Conservation (phyloP, 495 filamentous ascomycete genomes). For the Aspergillus affinis region DNA sequence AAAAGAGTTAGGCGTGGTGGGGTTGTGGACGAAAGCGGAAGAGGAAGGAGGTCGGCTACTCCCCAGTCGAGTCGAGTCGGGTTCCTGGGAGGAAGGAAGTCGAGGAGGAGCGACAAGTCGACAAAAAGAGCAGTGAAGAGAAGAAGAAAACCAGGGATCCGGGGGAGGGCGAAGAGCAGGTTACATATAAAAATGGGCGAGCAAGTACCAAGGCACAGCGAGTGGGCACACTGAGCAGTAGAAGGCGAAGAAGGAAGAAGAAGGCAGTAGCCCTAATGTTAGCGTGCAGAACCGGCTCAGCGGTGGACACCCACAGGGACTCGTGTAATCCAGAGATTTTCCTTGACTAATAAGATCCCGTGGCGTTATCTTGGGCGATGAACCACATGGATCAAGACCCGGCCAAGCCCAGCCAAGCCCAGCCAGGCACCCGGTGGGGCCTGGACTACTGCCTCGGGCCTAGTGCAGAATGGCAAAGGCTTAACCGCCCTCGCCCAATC, state of each 20-base stretch:
- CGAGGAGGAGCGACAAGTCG: background rate
- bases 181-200: background rate
- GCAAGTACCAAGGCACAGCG: no score
- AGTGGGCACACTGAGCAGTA: background rate
- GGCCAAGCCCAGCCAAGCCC: background rate
- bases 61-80: background rate
- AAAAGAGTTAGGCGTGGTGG: background rate
- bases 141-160: background rate
- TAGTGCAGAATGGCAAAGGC: background rate
- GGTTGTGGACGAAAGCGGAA: background rate
- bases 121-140: background rate
- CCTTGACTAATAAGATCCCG: slow-evolving; percentile 7
- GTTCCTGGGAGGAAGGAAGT: slow-evolving; percentile 2
- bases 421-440: background rate
- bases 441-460: background rate
- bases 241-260: background rate
- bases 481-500: background rate
- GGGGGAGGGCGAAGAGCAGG: background rate
- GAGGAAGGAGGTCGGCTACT: slow-evolving; percentile 1
- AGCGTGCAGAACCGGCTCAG: background rate
- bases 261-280: background rate
- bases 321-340: background rate
- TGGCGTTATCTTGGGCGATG: slow-evolving; percentile 10
- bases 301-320: no score
- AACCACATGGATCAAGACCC: background rate